Evolutionary conservation across 352 stramenopile species (phyloP).

Genomic region (Globisporangium radiosum): DNA sequence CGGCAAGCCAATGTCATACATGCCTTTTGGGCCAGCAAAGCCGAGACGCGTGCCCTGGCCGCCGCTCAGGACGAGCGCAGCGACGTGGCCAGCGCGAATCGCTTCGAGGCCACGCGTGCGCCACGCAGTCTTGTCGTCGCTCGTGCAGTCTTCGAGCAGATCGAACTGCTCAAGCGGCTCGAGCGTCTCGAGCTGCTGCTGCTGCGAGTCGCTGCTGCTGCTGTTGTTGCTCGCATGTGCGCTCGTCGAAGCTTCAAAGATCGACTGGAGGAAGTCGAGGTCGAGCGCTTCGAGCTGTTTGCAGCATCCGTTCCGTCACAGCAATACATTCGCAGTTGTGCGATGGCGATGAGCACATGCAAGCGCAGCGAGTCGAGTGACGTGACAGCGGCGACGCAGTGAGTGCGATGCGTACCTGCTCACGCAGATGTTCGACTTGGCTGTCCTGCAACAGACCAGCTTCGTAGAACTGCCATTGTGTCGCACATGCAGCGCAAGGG

Average conservation of each 20-base stretch:
- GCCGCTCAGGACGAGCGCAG: slow-evolving; percentile 91
- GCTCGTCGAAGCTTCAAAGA: slow-evolving; percentile 54
- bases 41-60: slow-evolving; percentile 97
- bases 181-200: slow-evolving; percentile 17
- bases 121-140: slow-evolving; percentile 44
- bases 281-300: slow-evolving; percentile 56
- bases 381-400: too few species aligned
- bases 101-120: slow-evolving; percentile 57
- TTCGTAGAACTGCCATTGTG: slow-evolving; percentile 56
- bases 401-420: slow-evolving; percentile 27
- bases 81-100: slow-evolving; percentile 85
- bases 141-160: slow-evolving; percentile 38
- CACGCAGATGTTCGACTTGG: slow-evolving; percentile 33
- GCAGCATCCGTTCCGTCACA: too few species aligned
- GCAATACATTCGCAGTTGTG: too few species aligned
- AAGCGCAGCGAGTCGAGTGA: too few species aligned
- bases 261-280: slow-evolving; percentile 53
- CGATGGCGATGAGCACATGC: too few species aligned
- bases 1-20: slow-evolving; percentile 91
- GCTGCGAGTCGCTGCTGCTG: slow-evolving; percentile 5
- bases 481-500: neutral
- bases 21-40: slow-evolving; percentile 93
- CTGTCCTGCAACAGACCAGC: slow-evolving; percentile 29
- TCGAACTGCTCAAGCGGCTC: slow-evolving; percentile 68
- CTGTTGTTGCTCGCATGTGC: slow-evolving; percentile 5